Evolutionary conservation across 2,329 filamentous ascomycete species (phyloP).

Genomic region (Hypoxylon sp.): DNA sequence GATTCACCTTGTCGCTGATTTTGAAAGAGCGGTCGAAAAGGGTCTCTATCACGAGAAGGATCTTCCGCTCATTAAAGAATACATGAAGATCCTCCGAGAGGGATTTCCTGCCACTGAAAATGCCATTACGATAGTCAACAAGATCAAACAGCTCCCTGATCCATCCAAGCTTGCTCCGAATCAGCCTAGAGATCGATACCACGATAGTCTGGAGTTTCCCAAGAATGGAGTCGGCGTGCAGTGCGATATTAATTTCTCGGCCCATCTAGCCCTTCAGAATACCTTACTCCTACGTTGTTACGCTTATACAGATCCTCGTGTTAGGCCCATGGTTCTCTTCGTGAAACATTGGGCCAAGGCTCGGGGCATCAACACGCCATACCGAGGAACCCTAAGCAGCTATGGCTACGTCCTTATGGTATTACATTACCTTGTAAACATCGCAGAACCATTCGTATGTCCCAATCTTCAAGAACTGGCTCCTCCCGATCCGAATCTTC

Average conservation of each 20-base stretch:
- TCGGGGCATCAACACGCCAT: constrained; percentile 87
- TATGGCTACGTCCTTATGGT: constrained; percentile 96
- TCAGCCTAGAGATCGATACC: constrained; percentile 68
- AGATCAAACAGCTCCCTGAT: constrained; percentile 63
- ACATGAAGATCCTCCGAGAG: constrained; percentile 65
- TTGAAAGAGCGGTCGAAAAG: constrained; percentile 67
- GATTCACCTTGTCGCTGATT: constrained; percentile 69
- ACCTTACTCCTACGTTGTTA: constrained; percentile 88
- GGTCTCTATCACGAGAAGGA: constrained; percentile 61
- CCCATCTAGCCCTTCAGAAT: constrained; percentile 86
- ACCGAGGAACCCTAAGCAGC: constrained; percentile 87
- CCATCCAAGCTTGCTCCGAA: constrained; percentile 66
- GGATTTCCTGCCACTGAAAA: constrained; percentile 58
- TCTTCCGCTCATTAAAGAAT: constrained; percentile 60
- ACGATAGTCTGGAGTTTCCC: constrained; percentile 80
- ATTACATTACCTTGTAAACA: constrained; percentile 88
- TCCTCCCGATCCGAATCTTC: constrained; percentile 57
- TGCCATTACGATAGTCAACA: constrained; percentile 56
- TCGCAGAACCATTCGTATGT: constrained; percentile 84
- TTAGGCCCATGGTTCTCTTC: constrained; percentile 84
- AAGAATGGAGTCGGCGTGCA: constrained; percentile 84
- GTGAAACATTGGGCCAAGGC: constrained; percentile 92
- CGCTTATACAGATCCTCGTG: constrained; percentile 81
- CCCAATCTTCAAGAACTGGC: constrained; percentile 81
- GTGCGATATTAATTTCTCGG: constrained; percentile 93